These are phyloP conservation scores for Puccinia coronata DNA, from an alignment of 1,284 basidiomycete species.

Conservation along the genomic window DNA sequence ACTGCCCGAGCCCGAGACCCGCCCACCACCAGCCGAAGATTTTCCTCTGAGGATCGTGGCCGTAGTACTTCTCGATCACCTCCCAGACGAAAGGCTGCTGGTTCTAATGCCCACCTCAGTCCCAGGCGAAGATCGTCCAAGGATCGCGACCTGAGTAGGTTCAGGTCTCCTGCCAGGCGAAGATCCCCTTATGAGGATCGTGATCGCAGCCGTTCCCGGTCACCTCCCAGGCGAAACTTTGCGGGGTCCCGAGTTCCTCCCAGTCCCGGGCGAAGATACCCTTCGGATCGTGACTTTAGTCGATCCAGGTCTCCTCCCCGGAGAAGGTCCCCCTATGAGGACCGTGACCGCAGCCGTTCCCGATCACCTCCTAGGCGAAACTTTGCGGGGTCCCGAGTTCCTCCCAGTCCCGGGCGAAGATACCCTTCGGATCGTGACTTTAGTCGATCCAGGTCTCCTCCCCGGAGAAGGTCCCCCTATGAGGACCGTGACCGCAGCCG, in stretches of 20 bases:
- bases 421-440: neutral
- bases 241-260: conserved; percentile 10
- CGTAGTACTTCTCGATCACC: conserved; percentile 1
- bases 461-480: neutral
- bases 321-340: neutral
- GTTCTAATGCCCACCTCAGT: neutral
- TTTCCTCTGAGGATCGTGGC: neutral
- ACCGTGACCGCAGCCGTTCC: conserved; percentile 17
- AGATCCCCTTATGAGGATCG: neutral
- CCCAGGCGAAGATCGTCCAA: too few species aligned
- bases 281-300: neutral
- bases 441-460: conserved; percentile 1
- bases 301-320: neutral
- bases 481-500: neutral
- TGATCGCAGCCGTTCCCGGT: conserved; percentile 13
- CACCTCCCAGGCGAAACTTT: neutral
- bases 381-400: neutral
- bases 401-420: neutral
- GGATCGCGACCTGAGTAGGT: neutral
- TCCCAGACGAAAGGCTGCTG: neutral
- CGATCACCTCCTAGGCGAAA: neutral
- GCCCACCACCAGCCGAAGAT: neutral
- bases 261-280: neutral
- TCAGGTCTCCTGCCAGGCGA: neutral
- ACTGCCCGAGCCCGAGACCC: neutral